phyloP scores from a whole-genome alignment of 805 yeast genomes.

The Kurtzmaniella fragi region DNA sequence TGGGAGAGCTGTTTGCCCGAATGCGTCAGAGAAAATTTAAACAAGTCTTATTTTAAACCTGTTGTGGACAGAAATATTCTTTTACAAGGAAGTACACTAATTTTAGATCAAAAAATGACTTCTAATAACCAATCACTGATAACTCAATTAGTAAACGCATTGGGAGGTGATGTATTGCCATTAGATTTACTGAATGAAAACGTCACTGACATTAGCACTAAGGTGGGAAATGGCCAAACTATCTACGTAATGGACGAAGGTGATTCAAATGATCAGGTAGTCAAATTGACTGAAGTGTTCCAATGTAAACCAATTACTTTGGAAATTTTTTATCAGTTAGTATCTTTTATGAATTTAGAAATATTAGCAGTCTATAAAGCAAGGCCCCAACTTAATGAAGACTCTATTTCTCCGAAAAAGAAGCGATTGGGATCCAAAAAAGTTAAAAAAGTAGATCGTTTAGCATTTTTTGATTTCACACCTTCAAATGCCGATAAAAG shows the following conservation, averaged over 20 bases:
- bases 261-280: neutral
- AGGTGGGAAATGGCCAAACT: too few species aligned
- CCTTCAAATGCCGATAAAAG: neutral
- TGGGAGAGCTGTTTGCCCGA: constrained; percentile 10
- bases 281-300: neutral
- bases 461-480: constrained; percentile 30
- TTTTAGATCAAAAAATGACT: too few species aligned
- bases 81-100: constrained; percentile 9
- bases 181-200: constrained; percentile 2
- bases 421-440: constrained; percentile 12
- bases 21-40: constrained; percentile 1
- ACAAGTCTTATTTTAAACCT: constrained; percentile 9
- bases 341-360: too few species aligned
- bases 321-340: too few species aligned
- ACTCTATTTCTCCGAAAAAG: constrained; percentile 1
- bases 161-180: neutral
- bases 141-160: too few species aligned
- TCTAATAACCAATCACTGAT: too few species aligned
- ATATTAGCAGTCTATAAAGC: too few species aligned
- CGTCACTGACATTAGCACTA: too few species aligned
- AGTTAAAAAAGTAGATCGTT: constrained; percentile 25
- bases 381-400: neutral
- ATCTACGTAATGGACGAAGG: too few species aligned
- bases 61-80: constrained; percentile 9
- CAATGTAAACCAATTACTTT: neutral